Percentiles rank a stretch among this genome's conserved stretches.
phyloP scores from a whole-genome alignment of 768 basidiomycete species.

The Astraeus odoratus region DNA sequence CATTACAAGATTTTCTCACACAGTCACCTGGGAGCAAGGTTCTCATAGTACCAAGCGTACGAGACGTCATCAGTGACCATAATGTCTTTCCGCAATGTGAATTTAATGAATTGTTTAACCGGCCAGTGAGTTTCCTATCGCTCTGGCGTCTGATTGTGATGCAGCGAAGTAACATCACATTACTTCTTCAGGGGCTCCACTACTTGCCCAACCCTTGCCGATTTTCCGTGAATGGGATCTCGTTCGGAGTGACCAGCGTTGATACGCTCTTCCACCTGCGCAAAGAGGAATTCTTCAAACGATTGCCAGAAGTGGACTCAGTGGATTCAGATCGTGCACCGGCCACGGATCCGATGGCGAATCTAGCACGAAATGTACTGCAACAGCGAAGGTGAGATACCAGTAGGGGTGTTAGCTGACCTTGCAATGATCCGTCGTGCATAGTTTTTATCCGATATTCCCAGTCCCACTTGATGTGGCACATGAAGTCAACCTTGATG shows the following conservation, averaged over 20 bases:
- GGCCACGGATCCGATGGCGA: slow-evolving; percentile 68
- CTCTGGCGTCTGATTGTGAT: neutral
- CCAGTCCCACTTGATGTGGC: slow-evolving; percentile 72
- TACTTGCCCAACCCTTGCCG: slow-evolving; percentile 81
- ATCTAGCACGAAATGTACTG: slow-evolving; percentile 70
- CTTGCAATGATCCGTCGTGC: neutral
- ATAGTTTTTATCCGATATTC: slow-evolving; percentile 92
- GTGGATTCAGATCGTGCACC: slow-evolving; percentile 36
- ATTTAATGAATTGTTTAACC: slow-evolving; percentile 37
- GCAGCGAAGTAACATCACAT: neutral
- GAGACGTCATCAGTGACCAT: slow-evolving; percentile 75
- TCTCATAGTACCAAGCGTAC: slow-evolving; percentile 76
- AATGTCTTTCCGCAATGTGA: slow-evolving; percentile 81
- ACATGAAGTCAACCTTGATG: slow-evolving; percentile 83
- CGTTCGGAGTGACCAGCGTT: slow-evolving; percentile 74
- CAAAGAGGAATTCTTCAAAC: slow-evolving; percentile 72
- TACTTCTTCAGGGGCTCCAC: slow-evolving; percentile 52
- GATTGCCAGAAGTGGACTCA: slow-evolving; percentile 55
- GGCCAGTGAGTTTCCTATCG: slow-evolving; percentile 47
- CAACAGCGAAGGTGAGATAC: slow-evolving; percentile 73
- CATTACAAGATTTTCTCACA: slow-evolving; percentile 50
- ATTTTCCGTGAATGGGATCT: slow-evolving; percentile 80
- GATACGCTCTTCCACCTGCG: slow-evolving; percentile 87
- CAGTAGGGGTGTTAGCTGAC: neutral
- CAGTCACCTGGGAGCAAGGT: slow-evolving; percentile 61